Evolutionary conservation across 108 stramenopile genomes (phyloP).

Genomic region (Cyclotella cryptica): DNA sequence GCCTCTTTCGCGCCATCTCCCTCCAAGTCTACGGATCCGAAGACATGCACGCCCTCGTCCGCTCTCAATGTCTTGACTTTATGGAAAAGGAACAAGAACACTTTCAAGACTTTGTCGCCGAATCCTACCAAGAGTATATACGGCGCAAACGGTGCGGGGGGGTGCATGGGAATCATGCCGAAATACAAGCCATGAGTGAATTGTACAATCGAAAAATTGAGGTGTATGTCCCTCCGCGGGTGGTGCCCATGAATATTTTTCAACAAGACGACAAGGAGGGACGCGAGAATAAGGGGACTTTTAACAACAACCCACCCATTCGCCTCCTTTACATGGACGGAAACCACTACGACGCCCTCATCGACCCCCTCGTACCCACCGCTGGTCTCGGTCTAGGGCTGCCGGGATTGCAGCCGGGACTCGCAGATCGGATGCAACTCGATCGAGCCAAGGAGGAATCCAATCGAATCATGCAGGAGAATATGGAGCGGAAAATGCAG

Average conservation of each 20-base stretch:
- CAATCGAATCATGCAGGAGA: conserved; percentile 60
- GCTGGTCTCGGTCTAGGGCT: conserved; percentile 85
- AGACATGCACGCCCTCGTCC: conserved; percentile 82
- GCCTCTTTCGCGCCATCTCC: conserved; percentile 94
- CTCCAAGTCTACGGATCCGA: conserved; percentile 97
- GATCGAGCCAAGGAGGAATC: conserved; percentile 73
- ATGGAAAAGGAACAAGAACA: conserved; percentile 79
- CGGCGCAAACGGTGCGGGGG: conserved; percentile 79
- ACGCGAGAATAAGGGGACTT: neutral
- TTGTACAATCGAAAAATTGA: conserved; percentile 94
- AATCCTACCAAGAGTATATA: conserved; percentile 81
- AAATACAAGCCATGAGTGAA: conserved; percentile 96
- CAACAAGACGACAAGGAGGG: conserved; percentile 61
- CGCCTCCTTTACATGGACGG: conserved; percentile 85
- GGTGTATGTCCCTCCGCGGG: conserved; percentile 80
- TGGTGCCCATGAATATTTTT: conserved; percentile 85
- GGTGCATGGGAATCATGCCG: conserved; percentile 96
- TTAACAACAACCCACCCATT: conserved; percentile 69
- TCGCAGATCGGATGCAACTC: conserved; percentile 84
- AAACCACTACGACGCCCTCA: conserved; percentile 88
- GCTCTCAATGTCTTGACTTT: conserved; percentile 88
- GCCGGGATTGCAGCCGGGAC: conserved; percentile 78
- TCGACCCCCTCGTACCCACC: conserved; percentile 82
- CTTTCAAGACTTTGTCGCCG: conserved; percentile 86
- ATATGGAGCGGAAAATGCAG: conserved; percentile 61